Base-by-base conservation (phyloP, 495 filamentous ascomycete genomes). In the Penicillium bialowiezense region DNA sequence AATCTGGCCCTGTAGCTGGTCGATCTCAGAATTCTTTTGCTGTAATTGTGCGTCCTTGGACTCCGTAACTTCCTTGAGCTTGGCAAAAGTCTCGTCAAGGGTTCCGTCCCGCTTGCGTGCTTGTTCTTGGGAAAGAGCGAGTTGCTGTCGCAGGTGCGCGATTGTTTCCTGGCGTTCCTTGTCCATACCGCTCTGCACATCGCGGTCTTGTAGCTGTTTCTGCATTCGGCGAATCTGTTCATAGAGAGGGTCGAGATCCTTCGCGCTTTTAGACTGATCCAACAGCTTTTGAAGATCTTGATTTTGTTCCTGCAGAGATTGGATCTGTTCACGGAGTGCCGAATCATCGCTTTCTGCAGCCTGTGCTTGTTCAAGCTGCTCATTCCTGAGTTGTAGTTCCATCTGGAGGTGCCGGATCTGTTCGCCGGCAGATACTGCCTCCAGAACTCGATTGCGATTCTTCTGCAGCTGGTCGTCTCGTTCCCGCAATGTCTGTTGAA, bases 1-100 rank as follows among this genome's bases (percentile, higher is more conserved):
- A 29, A 67, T 59, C 38, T 72, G 63, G 1, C 55, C 54, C 23
- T 65, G 64, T 21, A 91, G 60, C 9, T 54, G 54, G 14, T 74
- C 73, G 38, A 73, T 71, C 38, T 68, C 66, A 0, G 59, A 41
- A 33, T 71, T 67, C 28, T 71, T 74, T 43, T 73, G 65, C 2
- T 56, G 64, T 9, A 73, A 55, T 34, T 70, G 70, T 13, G 48
- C 42, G 21, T 74, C 71, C 43, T 63, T 72, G 8, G 54, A 49
- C 7, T 55, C 45, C 1, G 69, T 71, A 9, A 69, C 50, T 41
- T 73, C 70, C 46, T 60, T 64, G 34, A 74, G 50, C 36, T 64
- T 73, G 2, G 55, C 41, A 15, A 67, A 54, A 8, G 68, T 70
- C 26, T 74, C 70, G 14, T 72, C 70, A 7, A 76, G 50, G 7